Base-by-base conservation (phyloP, 148 eudicot genomes). In the Drosera capensis region DNA sequence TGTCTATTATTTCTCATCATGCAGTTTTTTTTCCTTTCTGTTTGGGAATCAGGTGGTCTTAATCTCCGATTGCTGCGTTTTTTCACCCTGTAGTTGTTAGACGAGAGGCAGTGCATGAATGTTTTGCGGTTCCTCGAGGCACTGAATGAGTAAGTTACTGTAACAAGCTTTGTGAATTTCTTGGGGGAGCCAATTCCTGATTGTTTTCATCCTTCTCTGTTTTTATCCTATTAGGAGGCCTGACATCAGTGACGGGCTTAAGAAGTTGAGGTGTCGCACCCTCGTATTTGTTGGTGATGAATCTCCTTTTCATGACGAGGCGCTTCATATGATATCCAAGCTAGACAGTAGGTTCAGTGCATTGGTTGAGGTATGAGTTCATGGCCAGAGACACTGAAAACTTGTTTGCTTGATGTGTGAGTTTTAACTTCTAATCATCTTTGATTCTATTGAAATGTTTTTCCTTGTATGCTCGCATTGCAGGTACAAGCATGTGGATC, bases 401-500 rank as follows among this genome's bases (percentile, higher is more conserved):
- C 25, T 18, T 28, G 9, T 28, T 28, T 3, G 6, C 9, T 28
- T 28, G 31, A 28, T 28, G 31, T 28, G 4, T 9, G 9, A 4
- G 9, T 3, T 28, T 28, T 28, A 3, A 28, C 9, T 3, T 28
- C 6, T 28, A 3, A 3, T 28, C 31, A 28, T 28, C 31, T 28
- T 28, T 4, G 6, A 3, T 9, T 28, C 31, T 3, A 28, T 9
- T 28, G 6, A 28, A 28, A 28, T 4, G 31, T 9, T 4, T 28
- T 28, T 28, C 9, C 31, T 28, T 28, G 4, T 28, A 4, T 28
- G 4, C 4, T 28, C 4, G 6, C 8, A 18, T 16, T 52, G 47
- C 63, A 90, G 99, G 99, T 90, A 20, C 95, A 78, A 53, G 61
- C 65, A 38, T 90, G 99, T 51, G 95, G 99, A 54, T 90, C 99